Base-by-base conservation (phyloP, 2,329 filamentous ascomycete genomes). In the Shiraia bambusicola region DNA sequence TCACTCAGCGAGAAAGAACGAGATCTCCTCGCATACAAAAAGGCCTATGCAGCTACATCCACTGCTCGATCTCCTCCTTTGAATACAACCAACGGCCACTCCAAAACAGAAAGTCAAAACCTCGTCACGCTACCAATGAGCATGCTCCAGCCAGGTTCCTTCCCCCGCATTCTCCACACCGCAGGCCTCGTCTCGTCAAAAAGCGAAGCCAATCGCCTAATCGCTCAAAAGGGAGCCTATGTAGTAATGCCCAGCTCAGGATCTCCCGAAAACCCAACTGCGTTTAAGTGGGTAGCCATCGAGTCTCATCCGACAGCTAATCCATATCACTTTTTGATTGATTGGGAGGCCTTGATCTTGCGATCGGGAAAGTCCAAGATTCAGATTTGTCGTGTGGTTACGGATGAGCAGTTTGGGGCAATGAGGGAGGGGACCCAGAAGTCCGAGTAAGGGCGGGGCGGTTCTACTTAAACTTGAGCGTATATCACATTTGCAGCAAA, bases 221-320 rank as follows among this genome's bases (percentile, higher is more conserved):
- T 82, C 17, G 50, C 65, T 7, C 68, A 73, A 15, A 70, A 77
- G 46, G 83, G 79, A 14, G 78, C 79, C 2, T 86, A 86, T 56
- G 75, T 88, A 3, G 51, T 42, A 1, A 43, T 72, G 13, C 69
- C 69, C 34, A 69, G 48, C 66, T 76, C 39, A 69, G 82, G 67
- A 57, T 64, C 25, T 66, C 72, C 37, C 4, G 62, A 61, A 7
- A 50, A 53, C 2, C 59, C 61, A 2, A 52, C 54, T 0, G 77
- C 72, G 12, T 75, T 89, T 17, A 72, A 76, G 17, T 90, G 82
- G 72, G 79, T 76, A 7, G 76, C 78, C 2, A 76, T 88, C n/a
- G 80, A 81, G 59, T 67, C 76, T 15, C 82, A 81, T 76, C 77
- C 72, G 52, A 71, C 75, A 0, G 67, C 73, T 16, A 78, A 84